Evolutionary conservation across 306 rosid species (phyloP), one percentile per base, ranked within the genome.

Genomic region (Vigna angularis): DNA sequence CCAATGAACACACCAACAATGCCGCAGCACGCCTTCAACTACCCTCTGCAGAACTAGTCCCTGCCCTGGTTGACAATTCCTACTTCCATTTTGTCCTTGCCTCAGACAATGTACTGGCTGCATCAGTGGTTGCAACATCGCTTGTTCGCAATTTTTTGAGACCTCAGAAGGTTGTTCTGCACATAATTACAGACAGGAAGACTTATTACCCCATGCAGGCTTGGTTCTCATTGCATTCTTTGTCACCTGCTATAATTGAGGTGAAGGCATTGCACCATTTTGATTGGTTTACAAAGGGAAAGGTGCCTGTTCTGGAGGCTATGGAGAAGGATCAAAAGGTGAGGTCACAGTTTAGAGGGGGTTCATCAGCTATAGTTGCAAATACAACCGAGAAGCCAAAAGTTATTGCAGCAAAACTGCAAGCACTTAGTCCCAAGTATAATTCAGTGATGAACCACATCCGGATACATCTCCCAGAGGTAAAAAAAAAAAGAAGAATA

Each of bases 231-330:
- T 71, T 96, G 81, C 98, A 96, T 81, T 80, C 97, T 38, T 74
- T 96, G 32, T 78, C 86, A 7, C 99, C 99, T 56, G 98, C 99
- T 4, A 87, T 96, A 69, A 87, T 96, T 78, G 99, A 96, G 89
- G 99, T 96, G 76, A 96, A 96, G 88, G 91, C 99, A 18, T 83
- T 96, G 92, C 98, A 96, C 87, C 99, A 96, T 84, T 96, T 96
- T 34, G 99, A 93, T 77, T 96, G 99, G 99, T 85, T 93, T 63
- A 44, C 93, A 8, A 96, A 96, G 78, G 99, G 99, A 47, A 91
- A 91, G 83, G 99, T 96, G 38, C 99, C 99, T 6, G 99, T 96
- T 66, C 76, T 96, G 83, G 99, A 96, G 85, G 98, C 98, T 57
- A 96, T 96, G 98, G 99, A 96, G 81, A 96, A 93, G 78, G 99